Evolutionary conservation across 73 alveolate species (phyloP).

Genomic region (Paramecium biaurelia): DNA sequence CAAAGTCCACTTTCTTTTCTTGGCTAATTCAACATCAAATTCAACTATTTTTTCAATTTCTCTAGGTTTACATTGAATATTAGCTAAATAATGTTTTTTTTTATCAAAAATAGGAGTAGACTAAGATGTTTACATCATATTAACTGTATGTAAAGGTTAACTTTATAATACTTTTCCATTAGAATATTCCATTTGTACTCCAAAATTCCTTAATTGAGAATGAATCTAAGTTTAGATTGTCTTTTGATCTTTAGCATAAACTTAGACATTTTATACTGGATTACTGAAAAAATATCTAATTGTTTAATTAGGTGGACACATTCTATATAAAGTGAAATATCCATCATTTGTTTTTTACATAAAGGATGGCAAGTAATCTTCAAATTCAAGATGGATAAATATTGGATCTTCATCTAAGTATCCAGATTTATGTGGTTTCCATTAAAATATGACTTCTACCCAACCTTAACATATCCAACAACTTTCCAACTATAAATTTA

Average conservation of each 20-base stretch:
- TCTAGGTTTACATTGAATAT: conserved; percentile 65
- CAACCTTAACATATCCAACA: conserved; percentile 98
- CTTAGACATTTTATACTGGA: conserved; percentile 42
- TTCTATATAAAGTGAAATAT: conserved; percentile 71
- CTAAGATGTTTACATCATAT: conserved; percentile 18
- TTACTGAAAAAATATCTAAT: conserved; percentile 69
- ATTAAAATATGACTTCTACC: conserved; percentile 85
- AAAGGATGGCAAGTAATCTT: conserved; percentile 71
- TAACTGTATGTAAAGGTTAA: conserved; percentile 26
- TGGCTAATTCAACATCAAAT: conserved; percentile 22
- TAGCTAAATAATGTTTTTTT: conserved; percentile 41
- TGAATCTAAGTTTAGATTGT: neutral
- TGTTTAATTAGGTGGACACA: conserved; percentile 80
- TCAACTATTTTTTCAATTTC: neutral
- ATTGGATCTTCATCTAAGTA: conserved; percentile 64
- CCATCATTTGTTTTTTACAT: conserved; percentile 68
- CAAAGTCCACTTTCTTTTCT: conserved; percentile 58
- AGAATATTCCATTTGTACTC: conserved; percentile 13
- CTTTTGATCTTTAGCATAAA: conserved; percentile 52
- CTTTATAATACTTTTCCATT: neutral
- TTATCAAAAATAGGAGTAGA: conserved; percentile 41
- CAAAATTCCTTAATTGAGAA: conserved; percentile 22
- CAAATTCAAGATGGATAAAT: conserved; percentile 75
- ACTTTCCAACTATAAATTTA: conserved; percentile 51
- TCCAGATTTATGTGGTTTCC: conserved; percentile 75